Base-by-base conservation (phyloP, 352 stramenopile species). In the Globisporangium alternatum region DNA sequence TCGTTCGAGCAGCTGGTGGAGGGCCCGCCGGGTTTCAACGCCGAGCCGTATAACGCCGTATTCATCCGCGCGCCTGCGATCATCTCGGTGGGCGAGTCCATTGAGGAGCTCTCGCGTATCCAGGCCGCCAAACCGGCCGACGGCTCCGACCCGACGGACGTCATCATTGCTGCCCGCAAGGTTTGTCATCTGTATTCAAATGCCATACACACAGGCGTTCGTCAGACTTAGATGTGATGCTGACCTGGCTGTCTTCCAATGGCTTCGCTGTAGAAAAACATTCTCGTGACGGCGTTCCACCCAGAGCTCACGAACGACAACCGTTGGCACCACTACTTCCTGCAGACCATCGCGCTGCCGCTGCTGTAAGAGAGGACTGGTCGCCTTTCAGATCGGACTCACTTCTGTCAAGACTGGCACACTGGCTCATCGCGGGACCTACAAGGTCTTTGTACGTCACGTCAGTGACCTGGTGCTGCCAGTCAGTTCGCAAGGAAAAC, bases 51-150 rank as follows among this genome's bases (percentile, higher is more conserved):
- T 81, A 96, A 96, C 45, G 96, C 90, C 37, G 91, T 99, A 21
- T 99, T 98, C 74, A 99, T 99, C 79, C 91, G 96, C 54, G 96
- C 95, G n/a, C 96, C 96, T 0, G 95, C 96, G 30, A 98, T 98
- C 72, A 90, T 98, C 53, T 95, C 88, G 19, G 86, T 93, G 51
- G 86, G 88, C 60, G 74, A 94, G 22, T 73, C 90, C 59, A 96
- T 98, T 31, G 74, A 97, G 62, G 83, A 98, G 61, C 80, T 99
- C 39, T 93, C 91, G 64, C 93, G 76, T 33, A 88, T 99, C 39
- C 71, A 90, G 39, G 75, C 76, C 57, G 82, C 83, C 35, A 78
- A 80, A 56, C 85, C 85, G 2, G 85, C 81, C 1, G 85, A 93
- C 58, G 82, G 83, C 12, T 93, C 85, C 9, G 85, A 93, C 64